These are phyloP conservation scores for Taxawa tesnikishii DNA, from an alignment of 2,329 filamentous ascomycete species.

Conservation along the genomic window DNA sequence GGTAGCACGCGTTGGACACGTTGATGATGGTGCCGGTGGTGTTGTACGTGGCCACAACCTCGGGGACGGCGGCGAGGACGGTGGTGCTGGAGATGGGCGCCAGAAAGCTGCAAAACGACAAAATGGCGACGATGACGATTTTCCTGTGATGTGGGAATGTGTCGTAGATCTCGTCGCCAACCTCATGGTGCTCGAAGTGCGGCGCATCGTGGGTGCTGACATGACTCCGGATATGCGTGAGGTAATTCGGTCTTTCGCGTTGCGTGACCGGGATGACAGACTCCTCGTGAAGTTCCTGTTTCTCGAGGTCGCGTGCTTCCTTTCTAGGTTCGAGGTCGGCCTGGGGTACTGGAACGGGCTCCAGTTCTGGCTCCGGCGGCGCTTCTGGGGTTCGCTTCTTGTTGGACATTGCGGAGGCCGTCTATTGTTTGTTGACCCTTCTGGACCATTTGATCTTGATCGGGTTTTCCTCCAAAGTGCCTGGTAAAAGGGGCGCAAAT, in stretches of 20 bases:
- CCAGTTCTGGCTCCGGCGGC: not conserved
- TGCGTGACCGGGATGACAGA: not conserved
- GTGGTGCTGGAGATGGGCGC: constrained; percentile 65
- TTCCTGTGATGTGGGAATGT: constrained; percentile 52
- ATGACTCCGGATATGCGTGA: constrained; percentile 10
- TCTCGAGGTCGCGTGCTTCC: not conserved
- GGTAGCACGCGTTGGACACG: constrained; percentile 57
- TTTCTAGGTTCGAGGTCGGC: not conserved
- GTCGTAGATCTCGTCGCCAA: constrained; percentile 48
- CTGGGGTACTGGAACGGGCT: not conserved
- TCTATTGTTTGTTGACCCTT: not conserved
- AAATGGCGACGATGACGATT: constrained; percentile 50
- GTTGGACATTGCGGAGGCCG: not conserved
- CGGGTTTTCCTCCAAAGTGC: no score
- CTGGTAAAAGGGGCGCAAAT: not conserved
- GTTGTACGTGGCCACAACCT: constrained; percentile 52
- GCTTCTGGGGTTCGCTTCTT: not conserved
- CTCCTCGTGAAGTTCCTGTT: not conserved
- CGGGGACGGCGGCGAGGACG: constrained; percentile 60
- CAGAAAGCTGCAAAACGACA: constrained; percentile 65
- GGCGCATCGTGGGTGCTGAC: constrained; percentile 10
- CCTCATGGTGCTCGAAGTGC: constrained; percentile 22
- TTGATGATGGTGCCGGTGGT: constrained; percentile 61
- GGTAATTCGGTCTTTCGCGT: constrained; percentile 1
- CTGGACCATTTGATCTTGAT: not conserved